Percentiles rank a stretch among this genome's conserved stretches.
Evolutionary conservation across 2,329 filamentous ascomycete genomes (phyloP).

Genomic region (Aspergillus brunneoviolaceus): DNA sequence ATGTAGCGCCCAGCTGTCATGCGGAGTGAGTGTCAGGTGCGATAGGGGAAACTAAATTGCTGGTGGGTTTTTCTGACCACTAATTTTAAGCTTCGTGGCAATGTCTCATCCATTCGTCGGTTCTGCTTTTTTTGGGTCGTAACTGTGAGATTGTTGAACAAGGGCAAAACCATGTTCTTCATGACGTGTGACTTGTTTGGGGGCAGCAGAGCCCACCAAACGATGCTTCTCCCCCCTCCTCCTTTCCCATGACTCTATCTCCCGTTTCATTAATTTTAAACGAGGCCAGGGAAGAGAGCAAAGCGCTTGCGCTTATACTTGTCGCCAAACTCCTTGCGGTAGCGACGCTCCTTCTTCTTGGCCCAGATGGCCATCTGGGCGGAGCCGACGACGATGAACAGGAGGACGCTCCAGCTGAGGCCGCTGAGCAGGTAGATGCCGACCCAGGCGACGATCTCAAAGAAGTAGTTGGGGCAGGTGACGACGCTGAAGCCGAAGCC

Average conservation of each 20-base stretch:
- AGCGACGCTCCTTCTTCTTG: conserved; percentile 84
- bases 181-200: not conserved
- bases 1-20: not conserved
- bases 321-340: conserved; percentile 86
- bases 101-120: not conserved
- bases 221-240: not conserved
- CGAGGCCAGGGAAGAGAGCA: conserved; percentile 75
- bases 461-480: conserved; percentile 97
- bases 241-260: not conserved
- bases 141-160: not conserved
- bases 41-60: not conserved
- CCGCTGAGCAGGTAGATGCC: conserved; percentile 78
- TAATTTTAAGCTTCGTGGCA: not conserved
- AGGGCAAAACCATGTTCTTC: not conserved
- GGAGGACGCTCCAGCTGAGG: conserved; percentile 67
- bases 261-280: conserved; percentile 46
- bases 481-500: conserved; percentile 84
- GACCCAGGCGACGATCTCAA: conserved; percentile 82
- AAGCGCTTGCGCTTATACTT: conserved; percentile 94
- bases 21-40: not conserved
- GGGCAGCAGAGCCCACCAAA: not conserved
- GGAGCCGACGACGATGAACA: conserved; percentile 73
- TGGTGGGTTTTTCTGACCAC: not conserved
- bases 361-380: conserved; percentile 86
- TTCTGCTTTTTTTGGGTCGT: no score